Evolutionary conservation across 306 rosid genomes (phyloP).

Genomic region (Cucurbita pepo): DNA sequence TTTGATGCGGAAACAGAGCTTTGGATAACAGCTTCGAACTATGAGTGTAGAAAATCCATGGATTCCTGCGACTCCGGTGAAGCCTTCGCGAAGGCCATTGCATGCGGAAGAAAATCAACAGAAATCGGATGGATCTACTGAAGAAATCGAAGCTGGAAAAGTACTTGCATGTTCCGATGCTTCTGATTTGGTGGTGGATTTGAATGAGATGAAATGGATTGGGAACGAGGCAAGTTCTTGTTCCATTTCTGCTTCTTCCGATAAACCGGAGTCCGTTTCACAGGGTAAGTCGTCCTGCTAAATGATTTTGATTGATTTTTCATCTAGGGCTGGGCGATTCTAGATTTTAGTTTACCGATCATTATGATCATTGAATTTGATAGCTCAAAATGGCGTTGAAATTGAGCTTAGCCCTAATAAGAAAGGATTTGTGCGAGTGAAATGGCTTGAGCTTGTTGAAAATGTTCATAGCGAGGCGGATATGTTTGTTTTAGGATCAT

Average conservation of each 20-base stretch:
- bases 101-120: background rate
- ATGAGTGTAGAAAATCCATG: background rate
- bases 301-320: background rate
- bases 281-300: background rate
- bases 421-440: background rate
- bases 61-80: background rate
- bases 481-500: background rate
- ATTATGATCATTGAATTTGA: background rate
- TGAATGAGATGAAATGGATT: background rate
- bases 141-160: background rate
- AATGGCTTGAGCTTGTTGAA: background rate
- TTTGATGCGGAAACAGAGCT: background rate
- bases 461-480: background rate
- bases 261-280: background rate
- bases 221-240: background rate
- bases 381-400: background rate
- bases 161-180: background rate
- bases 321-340: background rate
- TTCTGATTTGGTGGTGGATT: conserved; percentile 1
- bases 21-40: background rate
- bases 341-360: background rate
- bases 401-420: background rate
- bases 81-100: background rate
- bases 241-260: background rate
- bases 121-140: background rate